Percentiles rank a stretch among this genome's conserved stretches.
phyloP scores from a whole-genome alignment of 148 eudicot genomes.

The Dysphania ambrosioides region DNA sequence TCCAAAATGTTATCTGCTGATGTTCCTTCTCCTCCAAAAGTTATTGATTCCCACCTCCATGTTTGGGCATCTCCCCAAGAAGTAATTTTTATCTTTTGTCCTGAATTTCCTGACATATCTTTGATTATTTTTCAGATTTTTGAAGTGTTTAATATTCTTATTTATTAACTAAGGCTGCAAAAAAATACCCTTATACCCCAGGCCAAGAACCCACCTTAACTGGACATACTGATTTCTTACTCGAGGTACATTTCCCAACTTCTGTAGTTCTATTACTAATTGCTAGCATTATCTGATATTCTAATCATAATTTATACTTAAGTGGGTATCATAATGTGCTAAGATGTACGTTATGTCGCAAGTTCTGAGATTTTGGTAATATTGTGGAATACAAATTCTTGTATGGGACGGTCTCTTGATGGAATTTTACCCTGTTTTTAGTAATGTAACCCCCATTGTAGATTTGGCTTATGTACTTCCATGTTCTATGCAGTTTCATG shows the following conservation, averaged over 20 bases:
- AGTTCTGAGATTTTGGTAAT: not conserved
- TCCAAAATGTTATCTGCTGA: constrained; percentile 42
- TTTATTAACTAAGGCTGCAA: constrained; percentile 47
- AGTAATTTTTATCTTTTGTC: constrained; percentile 29
- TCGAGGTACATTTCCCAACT: constrained; percentile 43
- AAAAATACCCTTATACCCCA: constrained; percentile 73
- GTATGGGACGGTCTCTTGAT: too few relatives aligned
- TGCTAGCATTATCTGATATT: not conserved
- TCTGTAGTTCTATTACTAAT: not conserved
- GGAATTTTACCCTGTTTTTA: not conserved
- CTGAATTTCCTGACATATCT: not conserved
- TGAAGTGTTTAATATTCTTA: not conserved
- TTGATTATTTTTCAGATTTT: not conserved
- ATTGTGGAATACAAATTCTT: not conserved
- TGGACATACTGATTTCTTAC: constrained; percentile 74
- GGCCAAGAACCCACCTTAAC: constrained; percentile 83
- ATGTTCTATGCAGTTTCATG: not conserved
- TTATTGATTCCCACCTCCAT: constrained; percentile 92
- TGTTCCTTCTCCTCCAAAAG: constrained; percentile 28
- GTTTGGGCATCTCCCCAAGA: constrained; percentile 85
- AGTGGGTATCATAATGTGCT: not conserved
- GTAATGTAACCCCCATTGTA: too few relatives aligned
- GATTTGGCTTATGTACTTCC: too few relatives aligned
- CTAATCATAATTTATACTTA: not conserved
- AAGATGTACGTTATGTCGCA: not conserved